Evolutionary conservation across 2,329 filamentous ascomycete species (phyloP), one percentile per base, ranked within the genome.

Genomic region (Pseudodiploospora longispora): DNA sequence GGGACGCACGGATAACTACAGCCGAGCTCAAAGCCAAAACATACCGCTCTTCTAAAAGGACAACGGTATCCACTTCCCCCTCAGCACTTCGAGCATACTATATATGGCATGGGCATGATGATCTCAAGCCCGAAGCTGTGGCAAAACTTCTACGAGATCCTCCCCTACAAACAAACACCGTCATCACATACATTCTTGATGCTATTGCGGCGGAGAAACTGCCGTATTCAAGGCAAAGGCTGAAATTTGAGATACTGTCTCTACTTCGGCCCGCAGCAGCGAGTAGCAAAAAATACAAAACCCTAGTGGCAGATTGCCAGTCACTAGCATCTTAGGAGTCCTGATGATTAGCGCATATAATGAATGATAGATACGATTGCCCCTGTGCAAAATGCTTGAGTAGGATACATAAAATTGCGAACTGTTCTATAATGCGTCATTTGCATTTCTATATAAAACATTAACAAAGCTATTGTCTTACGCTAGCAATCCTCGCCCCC

Each of bases 71-170:
- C 6, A 59, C 59, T 0, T 31, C 47, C 19, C 60, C 56, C 3
- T 52, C 68, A 2, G 56, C 63, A 2, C 59, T 85, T 2, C 71
- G 78, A 10, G 70, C 79, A 1, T 87, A 85, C 54, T 76, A 73
- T 50, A 61, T 87, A 19, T 87, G 83, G 83, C 67, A 80, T 43
- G 50, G 62, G 4, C 71, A 79, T 45, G 59, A 70, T 6, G 63
- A 68, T 9, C 63, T 85, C 12, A 51, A 58, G 0, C 66, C 80
- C 0, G 54, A 62, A 1, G 61, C 66, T 1, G 65, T 85, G 10
- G 79, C 79, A 2, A 61, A 56, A 3, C 49, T 84, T 2, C 62
- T 84, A n/a, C 70, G 81, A 2, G 65, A 78, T 7, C 80, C 80
- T 10, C 80, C 83, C 2, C 58, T 87, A 3, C 67, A 74, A 49